Evolutionary conservation across 495 filamentous ascomycete genomes (phyloP).

Genomic region (Trichoderma erinaceum): DNA sequence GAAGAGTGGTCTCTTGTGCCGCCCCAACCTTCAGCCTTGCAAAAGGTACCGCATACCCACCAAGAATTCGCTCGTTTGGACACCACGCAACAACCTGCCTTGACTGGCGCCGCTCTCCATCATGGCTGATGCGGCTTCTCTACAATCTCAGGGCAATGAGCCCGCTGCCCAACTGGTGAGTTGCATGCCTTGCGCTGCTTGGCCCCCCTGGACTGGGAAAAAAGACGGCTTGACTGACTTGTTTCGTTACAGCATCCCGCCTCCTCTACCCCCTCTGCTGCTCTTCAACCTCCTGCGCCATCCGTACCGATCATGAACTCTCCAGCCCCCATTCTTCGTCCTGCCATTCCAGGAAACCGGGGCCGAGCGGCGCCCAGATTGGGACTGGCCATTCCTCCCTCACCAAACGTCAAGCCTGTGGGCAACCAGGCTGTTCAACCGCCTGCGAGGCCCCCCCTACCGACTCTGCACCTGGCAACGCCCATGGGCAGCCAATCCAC

Average conservation of each 20-base stretch:
- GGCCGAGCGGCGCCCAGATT: slow-evolving; percentile 67
- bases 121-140: slow-evolving; percentile 9
- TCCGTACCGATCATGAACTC: slow-evolving; percentile 64
- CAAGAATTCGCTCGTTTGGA: slow-evolving; percentile 10
- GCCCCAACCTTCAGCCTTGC: background rate
- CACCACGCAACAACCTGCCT: background rate
- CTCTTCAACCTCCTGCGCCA: slow-evolving; percentile 19
- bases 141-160: slow-evolving; percentile 7
- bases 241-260: background rate
- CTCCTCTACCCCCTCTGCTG: slow-evolving; percentile 14
- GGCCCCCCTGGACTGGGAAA: background rate
- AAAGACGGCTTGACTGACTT: background rate
- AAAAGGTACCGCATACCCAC: background rate
- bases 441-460: slow-evolving; percentile 53
- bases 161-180: slow-evolving; percentile 9
- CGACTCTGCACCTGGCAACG: slow-evolving; percentile 72
- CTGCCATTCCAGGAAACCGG: slow-evolving; percentile 71
- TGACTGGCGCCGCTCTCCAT: background rate
- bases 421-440: slow-evolving; percentile 34
- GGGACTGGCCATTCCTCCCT: slow-evolving; percentile 81
- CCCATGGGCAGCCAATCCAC: slow-evolving; percentile 70
- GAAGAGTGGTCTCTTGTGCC: background rate
- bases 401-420: slow-evolving; percentile 69
- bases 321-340: slow-evolving; percentile 72
- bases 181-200: background rate